Evolutionary conservation across 2,329 filamentous ascomycete genomes (phyloP).

Genomic region (Daldinia eschscholtzii): DNA sequence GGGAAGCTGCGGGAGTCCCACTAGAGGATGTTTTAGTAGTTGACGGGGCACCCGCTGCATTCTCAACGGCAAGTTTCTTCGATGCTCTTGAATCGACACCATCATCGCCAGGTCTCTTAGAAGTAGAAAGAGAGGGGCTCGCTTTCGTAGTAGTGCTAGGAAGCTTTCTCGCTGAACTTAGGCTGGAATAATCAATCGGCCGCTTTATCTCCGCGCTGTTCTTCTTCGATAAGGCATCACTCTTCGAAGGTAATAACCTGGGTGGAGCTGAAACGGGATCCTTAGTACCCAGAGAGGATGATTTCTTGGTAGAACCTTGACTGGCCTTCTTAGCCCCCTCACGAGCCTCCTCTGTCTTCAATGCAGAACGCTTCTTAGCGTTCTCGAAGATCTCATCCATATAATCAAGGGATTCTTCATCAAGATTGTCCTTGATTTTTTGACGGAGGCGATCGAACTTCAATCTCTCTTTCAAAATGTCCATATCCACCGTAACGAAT

Average conservation of each 20-base stretch:
- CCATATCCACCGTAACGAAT: constrained; percentile 72
- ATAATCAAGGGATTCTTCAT: constrained; percentile 66
- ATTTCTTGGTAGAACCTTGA: constrained; percentile 32
- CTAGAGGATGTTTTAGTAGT: constrained; percentile 51
- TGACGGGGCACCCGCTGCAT: constrained; percentile 49
- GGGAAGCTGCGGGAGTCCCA: constrained; percentile 21
- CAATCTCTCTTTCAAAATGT: constrained; percentile 69
- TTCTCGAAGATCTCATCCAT: constrained; percentile 56
- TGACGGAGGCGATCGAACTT: constrained; percentile 75
- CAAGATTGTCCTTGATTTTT: constrained; percentile 73
- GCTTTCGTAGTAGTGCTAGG: constrained; percentile 39
- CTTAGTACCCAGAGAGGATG: constrained; percentile 25
- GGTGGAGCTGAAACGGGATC: constrained; percentile 19
- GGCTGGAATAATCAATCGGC: constrained; percentile 47
- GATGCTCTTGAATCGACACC: constrained; percentile 54
- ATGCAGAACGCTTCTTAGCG: constrained; percentile 42
- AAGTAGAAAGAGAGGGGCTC: constrained; percentile 28
- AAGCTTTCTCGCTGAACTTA: constrained; percentile 49
- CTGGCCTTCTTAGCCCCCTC: constrained; percentile 44
- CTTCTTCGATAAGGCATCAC: constrained; percentile 34
- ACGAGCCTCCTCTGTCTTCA: constrained; percentile 46
- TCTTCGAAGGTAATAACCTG: constrained; percentile 32
- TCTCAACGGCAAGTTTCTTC: constrained; percentile 57
- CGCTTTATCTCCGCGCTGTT: constrained; percentile 36
- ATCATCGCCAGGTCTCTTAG: constrained; percentile 58